A percentile compares a stretch with the other conserved stretches of the same genome.
Evolutionary conservation across 768 basidiomycete species (phyloP).

Genomic region (Fistulinella prunicolor): DNA sequence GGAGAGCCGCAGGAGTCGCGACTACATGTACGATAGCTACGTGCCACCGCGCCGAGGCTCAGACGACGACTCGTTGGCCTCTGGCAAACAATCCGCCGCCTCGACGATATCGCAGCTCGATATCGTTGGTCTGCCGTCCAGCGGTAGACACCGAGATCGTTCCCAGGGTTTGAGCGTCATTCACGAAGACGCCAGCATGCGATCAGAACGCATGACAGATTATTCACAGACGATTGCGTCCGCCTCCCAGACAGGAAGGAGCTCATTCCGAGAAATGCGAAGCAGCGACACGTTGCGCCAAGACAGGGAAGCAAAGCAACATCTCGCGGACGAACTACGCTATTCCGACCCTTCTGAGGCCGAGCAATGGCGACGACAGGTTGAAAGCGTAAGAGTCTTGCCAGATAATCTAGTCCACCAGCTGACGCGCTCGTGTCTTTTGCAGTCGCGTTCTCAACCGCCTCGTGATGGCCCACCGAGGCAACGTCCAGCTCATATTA

Average conservation of each 20-base stretch:
- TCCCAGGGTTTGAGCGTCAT: slow-evolving; percentile 28
- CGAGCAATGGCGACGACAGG: slow-evolving; percentile 32
- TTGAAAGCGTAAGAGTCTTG: slow-evolving; percentile 21
- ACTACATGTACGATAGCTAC: slow-evolving; percentile 24
- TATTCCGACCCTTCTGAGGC: slow-evolving; percentile 32
- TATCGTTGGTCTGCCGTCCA: slow-evolving; percentile 28
- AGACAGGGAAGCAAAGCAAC: slow-evolving; percentile 25
- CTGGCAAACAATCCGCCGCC: slow-evolving; percentile 26
- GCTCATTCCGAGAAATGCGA: slow-evolving; percentile 11
- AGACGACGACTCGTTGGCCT: slow-evolving; percentile 29
- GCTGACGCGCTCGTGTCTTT: too few relatives aligned
- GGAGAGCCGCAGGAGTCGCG: slow-evolving; percentile 21
- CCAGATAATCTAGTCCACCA: too few relatives aligned
- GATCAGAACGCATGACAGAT: slow-evolving; percentile 24
- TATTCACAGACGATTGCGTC: slow-evolving; percentile 23
- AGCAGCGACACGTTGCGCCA: slow-evolving; percentile 17
- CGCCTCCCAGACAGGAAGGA: slow-evolving; percentile 17
- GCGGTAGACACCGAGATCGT: slow-evolving; percentile 21
- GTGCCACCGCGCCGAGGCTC: slow-evolving; percentile 22
- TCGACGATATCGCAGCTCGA: slow-evolving; percentile 35
- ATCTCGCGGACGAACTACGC: slow-evolving; percentile 34
- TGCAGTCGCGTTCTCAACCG: slow-evolving; percentile 21
- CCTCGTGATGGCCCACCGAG: slow-evolving; percentile 9
- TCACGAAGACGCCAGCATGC: slow-evolving; percentile 30
- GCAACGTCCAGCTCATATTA: slow-evolving; percentile 19